Evolutionary conservation across 371 early-diverging fungal genomes (phyloP).

Genomic region (Mortierella sp.): DNA sequence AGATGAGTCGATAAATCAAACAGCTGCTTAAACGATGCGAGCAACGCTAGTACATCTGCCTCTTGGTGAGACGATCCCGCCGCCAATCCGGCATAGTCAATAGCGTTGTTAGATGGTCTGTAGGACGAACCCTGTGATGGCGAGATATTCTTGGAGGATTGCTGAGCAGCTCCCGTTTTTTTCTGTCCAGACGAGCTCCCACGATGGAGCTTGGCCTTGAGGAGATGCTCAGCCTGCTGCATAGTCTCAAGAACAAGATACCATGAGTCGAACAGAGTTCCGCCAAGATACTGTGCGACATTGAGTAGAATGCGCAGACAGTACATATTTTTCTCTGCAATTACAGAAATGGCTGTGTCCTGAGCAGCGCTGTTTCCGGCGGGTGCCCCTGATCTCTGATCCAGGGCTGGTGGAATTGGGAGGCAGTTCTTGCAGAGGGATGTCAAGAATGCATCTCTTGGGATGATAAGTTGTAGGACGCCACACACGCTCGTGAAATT

Average conservation of each 20-base stretch:
- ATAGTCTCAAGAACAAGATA: slow-evolving; percentile 88
- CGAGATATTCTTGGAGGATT: slow-evolving; percentile 17
- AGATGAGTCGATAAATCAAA: slow-evolving; percentile 81
- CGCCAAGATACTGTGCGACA: slow-evolving; percentile 80
- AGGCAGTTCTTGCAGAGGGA: slow-evolving; percentile 85
- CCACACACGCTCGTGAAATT: slow-evolving; percentile 88
- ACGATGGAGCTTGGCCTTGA: slow-evolving; percentile 58
- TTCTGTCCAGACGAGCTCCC: slow-evolving; percentile 53
- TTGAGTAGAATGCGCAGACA: slow-evolving; percentile 82
- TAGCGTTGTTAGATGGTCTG: slow-evolving; percentile 5
- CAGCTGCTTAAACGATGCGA: slow-evolving; percentile 71
- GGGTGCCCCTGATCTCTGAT: slow-evolving; percentile 55
- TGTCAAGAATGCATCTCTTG: slow-evolving; percentile 89
- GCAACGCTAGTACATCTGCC: slow-evolving; percentile 67
- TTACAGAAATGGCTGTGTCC: slow-evolving; percentile 32
- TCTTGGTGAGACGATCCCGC: slow-evolving; percentile 59
- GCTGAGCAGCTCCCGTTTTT: slow-evolving; percentile 24
- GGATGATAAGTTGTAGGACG: slow-evolving; percentile 80
- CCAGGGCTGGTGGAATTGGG: slow-evolving; percentile 68
- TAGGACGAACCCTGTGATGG: slow-evolving; percentile 14
- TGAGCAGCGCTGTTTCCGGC: slow-evolving; percentile 29
- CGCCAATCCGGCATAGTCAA: slow-evolving; percentile 26
- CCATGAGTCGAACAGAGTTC: slow-evolving; percentile 88
- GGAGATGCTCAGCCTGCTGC: slow-evolving; percentile 84
- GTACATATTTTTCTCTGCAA: slow-evolving; percentile 84